Evolutionary conservation across 2,329 filamentous ascomycete genomes (phyloP), one percentile per base, ranked within the genome.

Genomic region (Penicillium janthinellum): DNA sequence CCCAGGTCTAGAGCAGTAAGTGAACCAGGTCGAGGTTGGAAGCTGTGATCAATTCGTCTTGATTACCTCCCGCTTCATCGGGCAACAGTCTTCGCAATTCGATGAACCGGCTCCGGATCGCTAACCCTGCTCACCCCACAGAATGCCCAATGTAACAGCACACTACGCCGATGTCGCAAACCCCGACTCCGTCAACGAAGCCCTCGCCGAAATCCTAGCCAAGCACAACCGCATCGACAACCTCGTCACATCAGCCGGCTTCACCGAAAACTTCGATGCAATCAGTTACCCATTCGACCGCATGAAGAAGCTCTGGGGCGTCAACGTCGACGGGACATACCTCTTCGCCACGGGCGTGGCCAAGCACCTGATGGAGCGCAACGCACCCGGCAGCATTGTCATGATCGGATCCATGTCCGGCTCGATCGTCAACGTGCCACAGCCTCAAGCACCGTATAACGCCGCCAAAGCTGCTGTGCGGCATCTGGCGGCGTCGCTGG

Each of bases 351-450:
- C 88, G 25, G 87, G 86, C 5, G 89, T 96, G 8, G 94, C 93
- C 35, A 90, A 91, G 73, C 93, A 97, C 73, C 81, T 97, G 64
- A 95, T 96, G 87, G 88, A 88, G 73, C 87, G 91, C 71, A 88
- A 93, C 74, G 82, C 84, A 5, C 82, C 86, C 0, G 94, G 93
- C 45, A 95, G 90, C 79, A 93, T 98, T 75, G 91, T 97, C 69
- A 90, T 96, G 81, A 95, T 96, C 71, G 94, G 93, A 31, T 95
- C 90, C 84, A 98, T 98, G 93, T 93, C 90, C 54, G 94, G 93
- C 47, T 80, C 89, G 57, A 93, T 98, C 70, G 94, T 98, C 77
- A 98, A 98, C 72, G 90, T 97, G 8, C 94, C 94, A 15, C 94
- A 98, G 77, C 92, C 92, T 0, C 94, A 98, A 75, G 91, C 86